phyloP scores from a whole-genome alignment of 345 rosid genomes.

The Aquilaria sinensis region DNA sequence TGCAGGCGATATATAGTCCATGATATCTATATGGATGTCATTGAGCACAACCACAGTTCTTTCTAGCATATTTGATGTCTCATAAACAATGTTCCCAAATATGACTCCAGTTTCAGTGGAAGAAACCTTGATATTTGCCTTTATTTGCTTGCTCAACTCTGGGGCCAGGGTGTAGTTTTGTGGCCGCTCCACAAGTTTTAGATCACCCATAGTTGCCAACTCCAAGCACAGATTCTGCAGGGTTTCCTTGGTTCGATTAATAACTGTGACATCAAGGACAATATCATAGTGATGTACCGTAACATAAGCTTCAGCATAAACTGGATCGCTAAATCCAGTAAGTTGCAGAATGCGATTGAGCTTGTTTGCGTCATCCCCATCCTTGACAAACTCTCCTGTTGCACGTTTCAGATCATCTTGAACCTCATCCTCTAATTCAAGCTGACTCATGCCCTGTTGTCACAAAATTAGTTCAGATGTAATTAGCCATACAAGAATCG shows the following conservation, averaged over 20 bases:
- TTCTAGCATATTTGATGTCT: slow-evolving; percentile 85
- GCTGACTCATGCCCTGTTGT: slow-evolving; percentile 96
- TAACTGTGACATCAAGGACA: slow-evolving; percentile 91
- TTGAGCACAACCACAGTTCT: slow-evolving; percentile 86
- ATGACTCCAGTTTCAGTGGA: slow-evolving; percentile 98
- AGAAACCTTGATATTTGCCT: slow-evolving; percentile 98
- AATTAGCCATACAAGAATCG: background rate
- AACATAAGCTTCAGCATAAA: slow-evolving; percentile 97
- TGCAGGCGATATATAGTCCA: slow-evolving; percentile 98
- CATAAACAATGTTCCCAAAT: slow-evolving; percentile 94
- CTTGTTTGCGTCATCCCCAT: slow-evolving; percentile 89
- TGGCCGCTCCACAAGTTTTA: slow-evolving; percentile 97
- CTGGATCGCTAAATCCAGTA: slow-evolving; percentile 99
- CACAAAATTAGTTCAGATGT: too few species aligned
- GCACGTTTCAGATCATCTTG: slow-evolving; percentile 98
- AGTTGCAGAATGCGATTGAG: slow-evolving; percentile 97
- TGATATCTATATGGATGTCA: slow-evolving; percentile 92
- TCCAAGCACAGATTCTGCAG: slow-evolving; percentile 97
- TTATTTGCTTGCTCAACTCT: slow-evolving; percentile 90
- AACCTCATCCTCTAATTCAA: slow-evolving; percentile 97
- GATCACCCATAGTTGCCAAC: slow-evolving; percentile 98
- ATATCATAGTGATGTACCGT: slow-evolving; percentile 97
- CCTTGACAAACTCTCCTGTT: slow-evolving; percentile 94
- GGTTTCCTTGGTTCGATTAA: slow-evolving; percentile 92
- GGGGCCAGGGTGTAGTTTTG: slow-evolving; percentile 96